Evolutionary conservation across 768 basidiomycete genomes (phyloP).

Genomic region (Hypholoma sublateritium): DNA sequence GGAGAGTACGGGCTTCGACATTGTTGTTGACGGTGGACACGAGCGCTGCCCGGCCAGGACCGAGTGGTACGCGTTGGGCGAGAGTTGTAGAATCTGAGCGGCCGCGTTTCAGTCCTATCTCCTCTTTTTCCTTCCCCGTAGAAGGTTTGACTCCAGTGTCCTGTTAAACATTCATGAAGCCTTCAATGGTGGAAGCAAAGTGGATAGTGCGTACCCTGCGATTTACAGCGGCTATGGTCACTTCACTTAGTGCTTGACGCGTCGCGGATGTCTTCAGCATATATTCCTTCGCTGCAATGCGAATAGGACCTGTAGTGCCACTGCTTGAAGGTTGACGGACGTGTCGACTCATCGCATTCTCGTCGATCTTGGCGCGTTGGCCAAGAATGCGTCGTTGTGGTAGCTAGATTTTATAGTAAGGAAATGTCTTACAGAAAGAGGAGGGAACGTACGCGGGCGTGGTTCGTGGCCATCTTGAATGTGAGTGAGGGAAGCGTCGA

Average conservation of each 20-base stretch:
- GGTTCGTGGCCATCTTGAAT: constrained; percentile 57
- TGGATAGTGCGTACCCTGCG: constrained; percentile 57
- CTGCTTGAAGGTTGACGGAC: constrained; percentile 57
- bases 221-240: constrained; percentile 76
- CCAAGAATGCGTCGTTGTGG: constrained; percentile 67
- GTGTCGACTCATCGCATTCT: constrained; percentile 74
- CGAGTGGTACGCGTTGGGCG: constrained; percentile 70
- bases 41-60: constrained; percentile 51
- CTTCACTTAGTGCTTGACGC: constrained; percentile 78
- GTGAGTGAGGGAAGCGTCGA: constrained; percentile 13
- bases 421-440: constrained; percentile 15
- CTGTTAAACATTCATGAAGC: constrained; percentile 25
- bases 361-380: constrained; percentile 73
- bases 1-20: constrained; percentile 34
- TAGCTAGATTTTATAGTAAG: constrained; percentile 38
- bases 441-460: constrained; percentile 51
- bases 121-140: constrained; percentile 68
- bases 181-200: neutral
- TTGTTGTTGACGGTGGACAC: constrained; percentile 42
- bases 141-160: constrained; percentile 47
- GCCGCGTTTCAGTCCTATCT: constrained; percentile 60
- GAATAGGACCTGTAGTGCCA: constrained; percentile 45
- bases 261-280: constrained; percentile 56
- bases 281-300: constrained; percentile 49
- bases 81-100: constrained; percentile 64